Conservation (phyloP, 495 filamentous ascomycete genomes). For the Aspergillus biplanus region DNA sequence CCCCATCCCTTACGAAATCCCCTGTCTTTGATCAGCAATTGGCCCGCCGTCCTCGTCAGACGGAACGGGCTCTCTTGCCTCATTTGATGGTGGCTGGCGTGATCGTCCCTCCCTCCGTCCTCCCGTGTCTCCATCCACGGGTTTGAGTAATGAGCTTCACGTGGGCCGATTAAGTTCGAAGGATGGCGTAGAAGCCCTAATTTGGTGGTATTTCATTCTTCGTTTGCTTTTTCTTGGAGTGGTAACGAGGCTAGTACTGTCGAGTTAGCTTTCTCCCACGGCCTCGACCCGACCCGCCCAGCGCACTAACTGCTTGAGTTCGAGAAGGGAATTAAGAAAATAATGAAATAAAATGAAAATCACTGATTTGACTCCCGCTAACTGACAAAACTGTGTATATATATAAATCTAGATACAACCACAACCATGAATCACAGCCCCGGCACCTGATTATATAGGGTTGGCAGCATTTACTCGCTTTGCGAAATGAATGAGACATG, state of each 20-base stretch:
- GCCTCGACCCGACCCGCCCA: too few relatives aligned
- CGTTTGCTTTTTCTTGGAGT: too few relatives aligned
- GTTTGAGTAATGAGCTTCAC: neutral
- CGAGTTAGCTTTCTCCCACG: neutral
- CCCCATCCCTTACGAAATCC: too few relatives aligned
- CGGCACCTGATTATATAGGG: neutral
- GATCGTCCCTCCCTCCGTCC: neutral
- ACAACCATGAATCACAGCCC: slow-evolving; percentile 5
- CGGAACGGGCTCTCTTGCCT: too few relatives aligned
- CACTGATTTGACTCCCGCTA: slow-evolving; percentile 22
- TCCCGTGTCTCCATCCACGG: neutral
- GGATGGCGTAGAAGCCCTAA: too few relatives aligned
- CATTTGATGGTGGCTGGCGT: neutral
- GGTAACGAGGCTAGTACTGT: too few relatives aligned
- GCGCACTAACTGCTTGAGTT: too few relatives aligned
- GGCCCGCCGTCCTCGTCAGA: too few relatives aligned
- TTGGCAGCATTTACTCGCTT: neutral
- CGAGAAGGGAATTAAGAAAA: neutral
- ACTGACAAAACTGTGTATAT: slow-evolving; percentile 22
- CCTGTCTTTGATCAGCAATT: too few relatives aligned
- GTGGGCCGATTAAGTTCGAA: neutral
- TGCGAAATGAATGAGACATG: neutral
- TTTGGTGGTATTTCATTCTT: too few relatives aligned
- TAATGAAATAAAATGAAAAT: neutral
- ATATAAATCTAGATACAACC: slow-evolving; percentile 5